A percentile compares a stretch with the other conserved stretches of the same genome.
Conservation (phyloP, 805 yeast genomes). For the Barnettozyma wickerhamii region DNA sequence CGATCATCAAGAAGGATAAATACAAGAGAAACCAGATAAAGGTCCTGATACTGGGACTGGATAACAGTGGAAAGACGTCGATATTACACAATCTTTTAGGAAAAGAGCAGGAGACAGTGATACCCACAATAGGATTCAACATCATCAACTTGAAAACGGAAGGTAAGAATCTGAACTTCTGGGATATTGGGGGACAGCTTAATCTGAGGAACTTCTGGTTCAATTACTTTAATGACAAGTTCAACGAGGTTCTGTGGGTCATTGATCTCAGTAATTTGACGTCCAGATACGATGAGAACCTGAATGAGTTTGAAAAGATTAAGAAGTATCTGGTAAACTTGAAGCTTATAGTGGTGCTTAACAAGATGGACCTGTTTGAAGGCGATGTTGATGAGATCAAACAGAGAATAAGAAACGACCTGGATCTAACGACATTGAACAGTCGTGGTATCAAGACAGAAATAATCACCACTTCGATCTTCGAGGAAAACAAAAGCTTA, state of each 20-base stretch:
- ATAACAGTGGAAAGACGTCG: slow-evolving; percentile 90
- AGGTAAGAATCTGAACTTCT: slow-evolving; percentile 44
- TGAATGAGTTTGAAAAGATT: slow-evolving; percentile 57
- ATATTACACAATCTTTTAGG: slow-evolving; percentile 56
- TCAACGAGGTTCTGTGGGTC: slow-evolving; percentile 81
- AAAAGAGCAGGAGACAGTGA: slow-evolving; percentile 48
- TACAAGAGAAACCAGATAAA: slow-evolving; percentile 74
- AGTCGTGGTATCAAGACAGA: slow-evolving; percentile 1
- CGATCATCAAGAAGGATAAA: slow-evolving; percentile 78
- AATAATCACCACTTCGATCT: slow-evolving; percentile 3
- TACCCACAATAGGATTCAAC: slow-evolving; percentile 90
- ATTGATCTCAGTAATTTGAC: slow-evolving; percentile 61
- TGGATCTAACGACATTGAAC: slow-evolving; percentile 9
- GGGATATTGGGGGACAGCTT: slow-evolving; percentile 94
- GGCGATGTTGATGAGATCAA: slow-evolving; percentile 20
- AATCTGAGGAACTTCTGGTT: slow-evolving; percentile 88
- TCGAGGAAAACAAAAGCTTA: not conserved
- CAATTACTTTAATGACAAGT: slow-evolving; percentile 73
- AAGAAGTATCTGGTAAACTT: slow-evolving; percentile 55
- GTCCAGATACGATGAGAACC: slow-evolving; percentile 56
- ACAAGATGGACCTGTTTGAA: slow-evolving; percentile 63
- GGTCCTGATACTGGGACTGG: slow-evolving; percentile 76
- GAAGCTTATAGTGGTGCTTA: slow-evolving; percentile 62
- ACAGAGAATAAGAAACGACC: slow-evolving; percentile 3
- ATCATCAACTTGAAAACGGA: slow-evolving; percentile 53